Evolutionary conservation across 768 basidiomycete species (phyloP).

Genomic region (Boletus rubroflammeus): DNA sequence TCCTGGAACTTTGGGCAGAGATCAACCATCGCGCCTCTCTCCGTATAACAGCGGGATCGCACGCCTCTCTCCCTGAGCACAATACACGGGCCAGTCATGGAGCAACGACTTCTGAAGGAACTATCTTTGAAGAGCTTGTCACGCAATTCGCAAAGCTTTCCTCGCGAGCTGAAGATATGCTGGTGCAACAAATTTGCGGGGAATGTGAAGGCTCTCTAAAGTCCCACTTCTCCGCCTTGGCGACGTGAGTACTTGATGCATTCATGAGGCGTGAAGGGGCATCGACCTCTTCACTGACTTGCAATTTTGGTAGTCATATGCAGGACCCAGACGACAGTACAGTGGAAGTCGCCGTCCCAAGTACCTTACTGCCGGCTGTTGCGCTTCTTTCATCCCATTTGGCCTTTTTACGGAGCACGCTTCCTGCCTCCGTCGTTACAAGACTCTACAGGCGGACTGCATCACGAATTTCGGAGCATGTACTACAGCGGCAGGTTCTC

Average conservation of each 20-base stretch:
- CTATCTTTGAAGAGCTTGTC: constrained; percentile 79
- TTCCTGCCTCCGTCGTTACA: constrained; percentile 57
- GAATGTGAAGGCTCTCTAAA: constrained; percentile 80
- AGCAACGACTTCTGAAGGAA: constrained; percentile 46
- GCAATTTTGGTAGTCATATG: constrained; percentile 7
- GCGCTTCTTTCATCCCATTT: constrained; percentile 81
- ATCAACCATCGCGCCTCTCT: constrained; percentile 60
- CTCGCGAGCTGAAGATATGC: constrained; percentile 80
- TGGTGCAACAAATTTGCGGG: constrained; percentile 73
- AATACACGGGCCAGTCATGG: constrained; percentile 13
- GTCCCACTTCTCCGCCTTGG: constrained; percentile 59
- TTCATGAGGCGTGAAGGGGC: not conserved
- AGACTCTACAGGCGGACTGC: constrained; percentile 74
- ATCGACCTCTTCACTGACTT: not conserved
- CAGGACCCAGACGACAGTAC: constrained; percentile 9
- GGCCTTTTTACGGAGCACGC: constrained; percentile 55
- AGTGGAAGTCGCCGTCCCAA: constrained; percentile 50
- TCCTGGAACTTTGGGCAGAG: constrained; percentile 85
- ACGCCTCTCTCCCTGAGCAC: constrained; percentile 49
- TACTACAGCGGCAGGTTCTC: constrained; percentile 78
- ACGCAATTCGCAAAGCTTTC: constrained; percentile 57
- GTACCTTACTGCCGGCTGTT: constrained; percentile 72
- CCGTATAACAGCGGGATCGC: constrained; percentile 49
- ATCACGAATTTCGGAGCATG: constrained; percentile 66
- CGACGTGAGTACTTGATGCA: constrained; percentile 33